phyloP scores from a whole-genome alignment of 2,329 filamentous ascomycete species.

The Aureobasidium sp. region DNA sequence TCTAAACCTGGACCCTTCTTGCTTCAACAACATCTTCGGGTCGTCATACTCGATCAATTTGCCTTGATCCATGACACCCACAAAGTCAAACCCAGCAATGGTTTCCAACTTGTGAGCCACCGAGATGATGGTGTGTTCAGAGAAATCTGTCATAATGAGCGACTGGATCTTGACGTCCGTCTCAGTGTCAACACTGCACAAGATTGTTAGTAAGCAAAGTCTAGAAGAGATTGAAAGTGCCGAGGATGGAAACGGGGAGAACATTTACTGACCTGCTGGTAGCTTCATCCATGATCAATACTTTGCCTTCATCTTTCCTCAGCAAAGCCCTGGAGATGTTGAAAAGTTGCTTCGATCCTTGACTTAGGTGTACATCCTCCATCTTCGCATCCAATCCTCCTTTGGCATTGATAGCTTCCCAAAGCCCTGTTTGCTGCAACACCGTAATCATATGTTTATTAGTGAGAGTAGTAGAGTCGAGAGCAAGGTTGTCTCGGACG shows the following conservation, averaged over 20 bases:
- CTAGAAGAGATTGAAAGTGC: background rate
- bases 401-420: slow-evolving; percentile 15
- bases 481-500: slow-evolving; percentile 39
- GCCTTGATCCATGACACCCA: slow-evolving; percentile 45
- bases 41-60: slow-evolving; percentile 35
- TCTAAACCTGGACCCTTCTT: background rate
- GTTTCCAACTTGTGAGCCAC: slow-evolving; percentile 51
- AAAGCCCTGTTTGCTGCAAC: slow-evolving; percentile 39
- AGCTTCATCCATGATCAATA: slow-evolving; percentile 33
- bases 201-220: background rate
- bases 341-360: slow-evolving; percentile 45
- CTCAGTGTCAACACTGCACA: background rate
- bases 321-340: slow-evolving; percentile 41
- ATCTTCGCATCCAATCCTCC: slow-evolving; percentile 34
- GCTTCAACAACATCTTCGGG: background rate
- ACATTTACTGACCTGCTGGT: slow-evolving; percentile 11
- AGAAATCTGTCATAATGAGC: slow-evolving; percentile 33
- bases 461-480: slow-evolving; percentile 31
- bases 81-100: slow-evolving; percentile 45
- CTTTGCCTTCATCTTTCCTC: slow-evolving; percentile 24
- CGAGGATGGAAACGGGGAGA: background rate
- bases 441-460: slow-evolving; percentile 34
- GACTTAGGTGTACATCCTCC: slow-evolving; percentile 28
- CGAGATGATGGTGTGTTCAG: slow-evolving; percentile 49
- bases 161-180: slow-evolving; percentile 1